A percentile compares a stretch with the other conserved stretches of the same genome.
Evolutionary conservation across 202 grass and related monocot genomes (phyloP).

Genomic region (Zoysia matrella): DNA sequence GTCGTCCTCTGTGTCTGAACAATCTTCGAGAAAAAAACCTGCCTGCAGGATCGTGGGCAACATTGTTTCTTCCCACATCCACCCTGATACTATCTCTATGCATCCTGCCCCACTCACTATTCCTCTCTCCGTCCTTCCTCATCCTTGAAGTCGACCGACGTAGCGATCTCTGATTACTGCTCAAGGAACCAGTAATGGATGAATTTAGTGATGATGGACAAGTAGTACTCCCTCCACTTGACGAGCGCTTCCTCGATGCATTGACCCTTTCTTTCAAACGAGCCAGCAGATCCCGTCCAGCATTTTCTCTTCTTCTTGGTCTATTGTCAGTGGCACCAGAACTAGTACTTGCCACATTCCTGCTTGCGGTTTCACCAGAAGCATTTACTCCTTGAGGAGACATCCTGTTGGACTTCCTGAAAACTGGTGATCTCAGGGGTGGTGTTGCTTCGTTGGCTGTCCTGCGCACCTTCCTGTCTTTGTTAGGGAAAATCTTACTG

Average conservation of each 20-base stretch:
- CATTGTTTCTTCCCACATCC: slow-evolving; percentile 6
- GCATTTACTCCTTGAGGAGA: slow-evolving; percentile 41
- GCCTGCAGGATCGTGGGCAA: slow-evolving; percentile 1
- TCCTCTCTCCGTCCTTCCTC: slow-evolving; percentile 35
- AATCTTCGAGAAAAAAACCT: slow-evolving; percentile 35
- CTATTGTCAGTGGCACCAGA: not conserved
- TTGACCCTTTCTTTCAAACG: slow-evolving; percentile 37
- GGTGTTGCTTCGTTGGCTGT: slow-evolving; percentile 8
- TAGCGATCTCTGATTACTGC: slow-evolving; percentile 12
- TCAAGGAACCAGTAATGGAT: slow-evolving; percentile 19
- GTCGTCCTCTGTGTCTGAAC: slow-evolving; percentile 15
- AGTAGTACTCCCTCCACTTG: slow-evolving; percentile 21
- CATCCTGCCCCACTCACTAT: not conserved
- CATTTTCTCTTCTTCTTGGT: slow-evolving; percentile 35
- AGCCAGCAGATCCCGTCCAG: slow-evolving; percentile 13
- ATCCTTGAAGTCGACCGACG: slow-evolving; percentile 19
- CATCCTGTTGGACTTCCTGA: slow-evolving; percentile 36
- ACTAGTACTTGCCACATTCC: slow-evolving; percentile 17
- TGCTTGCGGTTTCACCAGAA: slow-evolving; percentile 7
- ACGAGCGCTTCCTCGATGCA: slow-evolving; percentile 31
- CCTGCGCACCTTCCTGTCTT: slow-evolving; percentile 31
- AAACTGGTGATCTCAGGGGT: slow-evolving; percentile 16
- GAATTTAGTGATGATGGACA: slow-evolving; percentile 11
- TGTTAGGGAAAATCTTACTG: slow-evolving; percentile 41
- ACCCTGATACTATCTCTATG: slow-evolving; percentile 24